phyloP scores from a whole-genome alignment of 1,139 yeast genomes.

The Blastobotrys capitulatus region DNA sequence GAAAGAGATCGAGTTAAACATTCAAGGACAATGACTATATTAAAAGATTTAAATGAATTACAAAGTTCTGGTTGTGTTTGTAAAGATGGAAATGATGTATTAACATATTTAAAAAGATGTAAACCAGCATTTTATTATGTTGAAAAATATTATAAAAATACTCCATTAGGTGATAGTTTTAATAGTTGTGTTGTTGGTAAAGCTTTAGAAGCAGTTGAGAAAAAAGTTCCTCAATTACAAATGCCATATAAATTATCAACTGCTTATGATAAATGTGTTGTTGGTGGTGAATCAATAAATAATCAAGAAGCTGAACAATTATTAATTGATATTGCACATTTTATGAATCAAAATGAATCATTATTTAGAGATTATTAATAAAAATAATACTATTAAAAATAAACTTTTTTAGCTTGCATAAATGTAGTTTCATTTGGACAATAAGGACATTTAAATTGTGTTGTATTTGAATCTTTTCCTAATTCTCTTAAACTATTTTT shows the following conservation, averaged over 20 bases:
- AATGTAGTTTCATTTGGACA: conserved; percentile 45
- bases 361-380: conserved; percentile 2
- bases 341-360: conserved; percentile 6
- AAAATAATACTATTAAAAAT: conserved; percentile 18
- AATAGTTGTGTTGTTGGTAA: conserved; percentile 3
- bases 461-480: conserved; percentile 31
- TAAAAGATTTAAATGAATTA: conserved; percentile 2
- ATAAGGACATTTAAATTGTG: conserved; percentile 59
- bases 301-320: conserved; percentile 1
- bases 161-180: conserved; percentile 8
- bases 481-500: conserved; percentile 43
- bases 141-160: neutral
- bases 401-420: conserved; percentile 27
- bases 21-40: neutral
- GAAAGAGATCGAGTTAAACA: conserved; percentile 3
- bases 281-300: conserved; percentile 5
- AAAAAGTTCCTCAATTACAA: conserved; percentile 8
- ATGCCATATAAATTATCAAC: conserved; percentile 9
- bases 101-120: conserved; percentile 2
- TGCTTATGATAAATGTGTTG: neutral
- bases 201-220: conserved; percentile 5
- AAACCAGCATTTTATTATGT: conserved; percentile 9
- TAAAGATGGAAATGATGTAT: conserved; percentile 1
- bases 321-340: conserved; percentile 2
- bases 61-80: conserved; percentile 1